Percentiles rank a stretch among this genome's conserved stretches.
These are phyloP conservation scores for Apiospora malaysiana DNA, from an alignment of 2,329 filamentous ascomycete genomes.

Conservation along the genomic window DNA sequence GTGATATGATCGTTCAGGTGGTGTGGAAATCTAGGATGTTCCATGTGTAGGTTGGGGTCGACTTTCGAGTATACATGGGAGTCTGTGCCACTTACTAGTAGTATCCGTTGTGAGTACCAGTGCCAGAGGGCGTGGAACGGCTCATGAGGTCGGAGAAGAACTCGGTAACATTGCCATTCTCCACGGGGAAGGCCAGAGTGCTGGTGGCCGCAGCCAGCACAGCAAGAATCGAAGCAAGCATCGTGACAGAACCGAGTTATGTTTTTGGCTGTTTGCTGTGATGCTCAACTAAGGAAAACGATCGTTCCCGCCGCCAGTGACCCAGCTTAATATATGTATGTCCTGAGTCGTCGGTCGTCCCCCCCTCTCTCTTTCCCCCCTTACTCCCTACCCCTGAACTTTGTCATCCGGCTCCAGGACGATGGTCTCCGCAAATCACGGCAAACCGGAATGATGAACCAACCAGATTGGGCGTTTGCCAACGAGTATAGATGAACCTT, in stretches of 20 bases:
- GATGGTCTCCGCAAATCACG: background rate
- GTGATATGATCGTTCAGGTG: background rate
- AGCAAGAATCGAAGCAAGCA: slow-evolving; percentile 7
- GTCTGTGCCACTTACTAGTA: background rate
- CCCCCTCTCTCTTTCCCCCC: background rate
- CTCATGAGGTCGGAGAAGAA: background rate
- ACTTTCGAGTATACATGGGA: background rate
- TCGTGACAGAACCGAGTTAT: background rate
- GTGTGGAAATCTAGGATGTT: background rate
- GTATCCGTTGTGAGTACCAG: slow-evolving; percentile 19
- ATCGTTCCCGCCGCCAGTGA: background rate
- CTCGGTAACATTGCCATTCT: slow-evolving; percentile 10
- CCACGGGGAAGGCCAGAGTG: slow-evolving; percentile 15
- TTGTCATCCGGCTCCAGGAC: background rate
- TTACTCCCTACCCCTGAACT: background rate
- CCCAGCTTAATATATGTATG: slow-evolving; percentile 2
- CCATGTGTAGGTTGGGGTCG: background rate
- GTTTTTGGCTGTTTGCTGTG: background rate
- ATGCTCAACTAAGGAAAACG: background rate
- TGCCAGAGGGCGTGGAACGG: background rate
- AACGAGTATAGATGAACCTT: background rate
- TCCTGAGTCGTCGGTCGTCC: background rate
- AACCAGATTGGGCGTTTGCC: background rate
- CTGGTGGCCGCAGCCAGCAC: slow-evolving; percentile 11
- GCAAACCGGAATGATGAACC: background rate